Evolutionary conservation across 345 rosid species (phyloP).

Genomic region (Eucalyptus curtisii): DNA sequence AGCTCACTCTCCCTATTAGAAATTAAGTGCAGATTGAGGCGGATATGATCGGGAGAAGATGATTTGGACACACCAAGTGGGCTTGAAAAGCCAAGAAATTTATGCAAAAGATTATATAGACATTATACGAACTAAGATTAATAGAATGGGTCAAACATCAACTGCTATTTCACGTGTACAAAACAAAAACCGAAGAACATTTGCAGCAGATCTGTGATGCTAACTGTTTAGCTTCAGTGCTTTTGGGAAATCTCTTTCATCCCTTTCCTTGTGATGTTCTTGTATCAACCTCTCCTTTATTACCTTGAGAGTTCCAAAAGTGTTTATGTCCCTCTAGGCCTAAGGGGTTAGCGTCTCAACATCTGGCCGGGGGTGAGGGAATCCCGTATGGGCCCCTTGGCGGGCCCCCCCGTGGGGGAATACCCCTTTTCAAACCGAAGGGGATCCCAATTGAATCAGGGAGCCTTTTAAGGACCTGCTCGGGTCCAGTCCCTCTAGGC

Average conservation of each 20-base stretch:
- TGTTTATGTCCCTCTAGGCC: not conserved
- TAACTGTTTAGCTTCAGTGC: not conserved
- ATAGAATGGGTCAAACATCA: not conserved
- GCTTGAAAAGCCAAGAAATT: not conserved
- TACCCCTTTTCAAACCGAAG: too few species aligned
- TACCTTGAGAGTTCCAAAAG: not conserved
- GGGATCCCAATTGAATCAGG: too few species aligned
- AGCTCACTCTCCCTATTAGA: not conserved
- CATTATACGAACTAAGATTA: not conserved
- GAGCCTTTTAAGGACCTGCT: too few species aligned
- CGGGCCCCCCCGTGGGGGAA: too few species aligned
- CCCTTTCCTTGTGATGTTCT: not conserved
- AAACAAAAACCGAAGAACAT: not conserved
- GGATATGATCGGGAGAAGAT: not conserved
- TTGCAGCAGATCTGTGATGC: not conserved
- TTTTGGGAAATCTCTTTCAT: not conserved
- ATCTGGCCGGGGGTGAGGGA: too few species aligned
- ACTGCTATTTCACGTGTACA: not conserved
- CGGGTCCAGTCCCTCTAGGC: not conserved
- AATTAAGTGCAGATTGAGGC: not conserved
- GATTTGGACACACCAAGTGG: not conserved
- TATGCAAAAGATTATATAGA: not conserved
- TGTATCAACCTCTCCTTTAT: not conserved
- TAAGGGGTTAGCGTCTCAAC: too few species aligned
- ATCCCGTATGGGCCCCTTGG: too few species aligned